Evolutionary conservation across 495 filamentous ascomycete species (phyloP), one percentile per base, ranked within the genome.

Genomic region (Acidomyces sp.): DNA sequence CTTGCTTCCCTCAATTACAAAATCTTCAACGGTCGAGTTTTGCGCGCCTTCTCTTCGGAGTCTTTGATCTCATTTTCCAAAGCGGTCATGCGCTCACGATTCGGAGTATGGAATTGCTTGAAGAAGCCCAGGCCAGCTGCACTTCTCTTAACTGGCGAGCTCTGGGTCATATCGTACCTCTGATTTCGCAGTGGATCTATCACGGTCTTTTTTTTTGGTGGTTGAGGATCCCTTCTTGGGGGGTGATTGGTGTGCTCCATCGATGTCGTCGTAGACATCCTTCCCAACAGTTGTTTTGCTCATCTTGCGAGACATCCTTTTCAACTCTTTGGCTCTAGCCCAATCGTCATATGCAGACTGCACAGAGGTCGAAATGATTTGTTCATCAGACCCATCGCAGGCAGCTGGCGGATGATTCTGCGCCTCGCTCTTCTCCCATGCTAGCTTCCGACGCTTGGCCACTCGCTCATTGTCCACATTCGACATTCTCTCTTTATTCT

Each of bases 61-160:
- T 51, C 48, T 26, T 22, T 37, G 31, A 51, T 51, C 38, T 51
- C 42, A 29, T 51, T 39, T 22, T 51, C 48, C 20, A 51, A 42
- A 10, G 42, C 18, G 31, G 31, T 17, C 6, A 17, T 34, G 13
- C 16, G 20, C 31, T 30, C 21, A n/a, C n/a, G 19, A 24, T 45
- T 49, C 30, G 46, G 46, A 23, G 19, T n/a, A 19, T 39, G 35
- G 16, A 52, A 52, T 35, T 52, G 48, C 39, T 52, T 52, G 39
- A 52, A 52, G 39, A 52, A 52, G 23, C 39, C 44, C 27, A 39
- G 7, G 2, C 17, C 15, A 2, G 30, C 38, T 13, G n/a, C 26
- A 6, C 33, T 23, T 22, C 36, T 43, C 17, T 31, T 41, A 18
- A 32, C 23, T 13, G 48, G 25, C 13, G 43, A 30, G 36, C 9